A percentile compares a stretch with the other conserved stretches of the same genome.
Evolutionary conservation across 768 basidiomycete genomes (phyloP).

Genomic region (Macrolepiota fuliginosa): DNA sequence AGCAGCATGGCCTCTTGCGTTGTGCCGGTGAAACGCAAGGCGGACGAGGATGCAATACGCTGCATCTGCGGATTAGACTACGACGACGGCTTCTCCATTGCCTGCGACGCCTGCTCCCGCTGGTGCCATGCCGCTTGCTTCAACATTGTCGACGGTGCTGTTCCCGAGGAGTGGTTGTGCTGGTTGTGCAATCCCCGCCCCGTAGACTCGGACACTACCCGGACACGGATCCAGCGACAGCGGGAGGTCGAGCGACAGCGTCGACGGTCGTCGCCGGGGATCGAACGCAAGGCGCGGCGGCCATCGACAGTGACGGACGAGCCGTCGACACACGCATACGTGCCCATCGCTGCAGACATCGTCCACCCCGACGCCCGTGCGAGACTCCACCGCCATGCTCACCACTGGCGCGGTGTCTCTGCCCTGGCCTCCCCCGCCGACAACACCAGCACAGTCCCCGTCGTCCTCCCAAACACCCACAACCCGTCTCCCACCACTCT

Average conservation of each 20-base stretch:
- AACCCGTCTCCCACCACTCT: constrained; percentile 12
- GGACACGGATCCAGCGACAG: constrained; percentile 28
- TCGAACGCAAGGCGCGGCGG: constrained; percentile 24
- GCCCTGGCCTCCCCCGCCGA: constrained; percentile 28
- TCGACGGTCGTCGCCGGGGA: background rate
- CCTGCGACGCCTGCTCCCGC: constrained; percentile 76
- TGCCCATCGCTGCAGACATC: constrained; percentile 45
- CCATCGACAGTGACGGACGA: constrained; percentile 32
- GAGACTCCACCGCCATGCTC: constrained; percentile 55
- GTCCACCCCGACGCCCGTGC: constrained; percentile 40
- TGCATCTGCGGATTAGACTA: constrained; percentile 75
- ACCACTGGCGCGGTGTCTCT: constrained; percentile 67
- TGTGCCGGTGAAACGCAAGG: constrained; percentile 9
- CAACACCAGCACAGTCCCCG: constrained; percentile 7
- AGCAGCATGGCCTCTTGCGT: background rate
- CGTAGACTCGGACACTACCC: constrained; percentile 45
- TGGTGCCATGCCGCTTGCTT: constrained; percentile 89
- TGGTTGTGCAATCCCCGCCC: constrained; percentile 46
- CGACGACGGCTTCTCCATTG: constrained; percentile 85
- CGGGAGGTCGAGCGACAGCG: background rate
- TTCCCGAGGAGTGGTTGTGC: constrained; percentile 78
- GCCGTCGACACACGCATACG: constrained; percentile 42
- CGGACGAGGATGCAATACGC: constrained; percentile 41
- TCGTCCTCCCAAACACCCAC: constrained; percentile 17
- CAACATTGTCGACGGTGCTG: constrained; percentile 50